A percentile compares a stretch with the other conserved stretches of the same genome.
These are phyloP conservation scores for Zygotorulaspora chibaensis DNA, from an alignment of 805 yeast species.

Conservation along the genomic window DNA sequence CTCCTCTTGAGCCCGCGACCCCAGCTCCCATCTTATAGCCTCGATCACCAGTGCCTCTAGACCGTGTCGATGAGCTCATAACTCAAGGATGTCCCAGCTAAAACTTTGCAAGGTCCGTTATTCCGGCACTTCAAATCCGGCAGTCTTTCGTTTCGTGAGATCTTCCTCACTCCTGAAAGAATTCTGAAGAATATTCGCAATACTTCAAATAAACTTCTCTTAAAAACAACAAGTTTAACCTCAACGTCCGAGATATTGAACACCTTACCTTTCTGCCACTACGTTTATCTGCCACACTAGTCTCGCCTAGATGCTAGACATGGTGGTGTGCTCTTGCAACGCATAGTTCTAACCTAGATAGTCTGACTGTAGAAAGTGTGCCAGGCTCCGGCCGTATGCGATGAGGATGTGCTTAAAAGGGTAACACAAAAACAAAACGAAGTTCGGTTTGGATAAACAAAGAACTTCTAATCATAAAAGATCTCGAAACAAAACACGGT, in stretches of 20 bases:
- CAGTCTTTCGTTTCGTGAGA: background rate
- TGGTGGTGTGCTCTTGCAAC: too few species aligned
- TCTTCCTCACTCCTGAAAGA: background rate
- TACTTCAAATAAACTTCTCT: too few species aligned
- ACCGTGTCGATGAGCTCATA: background rate
- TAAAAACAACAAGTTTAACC: background rate
- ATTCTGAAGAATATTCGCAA: background rate
- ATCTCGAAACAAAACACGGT: too few species aligned
- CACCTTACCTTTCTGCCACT: background rate
- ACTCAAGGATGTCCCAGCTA: too few species aligned
- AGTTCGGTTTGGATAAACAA: background rate
- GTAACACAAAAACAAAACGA: constrained; percentile 17
- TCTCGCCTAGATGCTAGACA: too few species aligned
- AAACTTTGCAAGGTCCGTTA: too few species aligned
- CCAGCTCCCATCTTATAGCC: background rate
- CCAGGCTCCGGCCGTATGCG: background rate
- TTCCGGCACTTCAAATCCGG: too few species aligned
- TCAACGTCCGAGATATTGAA: background rate
- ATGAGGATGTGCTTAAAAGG: constrained; percentile 3
- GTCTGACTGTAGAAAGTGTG: background rate
- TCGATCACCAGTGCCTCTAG: background rate
- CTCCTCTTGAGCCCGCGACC: background rate
- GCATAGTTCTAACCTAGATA: background rate
- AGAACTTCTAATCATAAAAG: background rate
- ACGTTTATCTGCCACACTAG: too few species aligned